Conservation (phyloP, 2,329 filamentous ascomycete genomes). For the Aureobasidium zeae region DNA sequence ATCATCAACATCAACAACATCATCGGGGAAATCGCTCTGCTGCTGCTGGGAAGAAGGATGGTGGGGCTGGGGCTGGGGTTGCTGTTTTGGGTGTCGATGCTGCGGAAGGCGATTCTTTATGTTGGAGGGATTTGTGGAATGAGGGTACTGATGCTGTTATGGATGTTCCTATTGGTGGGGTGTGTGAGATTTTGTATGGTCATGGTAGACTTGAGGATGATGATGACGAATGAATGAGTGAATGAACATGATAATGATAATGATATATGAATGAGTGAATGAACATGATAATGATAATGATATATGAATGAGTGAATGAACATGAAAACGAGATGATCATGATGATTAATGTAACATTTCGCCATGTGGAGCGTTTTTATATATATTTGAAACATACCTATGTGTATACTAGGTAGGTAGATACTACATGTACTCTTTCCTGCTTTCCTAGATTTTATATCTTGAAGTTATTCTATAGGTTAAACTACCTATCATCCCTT, state of each 20-base stretch:
- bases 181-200: conserved; percentile 90
- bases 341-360: no score
- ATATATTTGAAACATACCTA: no score
- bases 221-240: not conserved
- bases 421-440: no score
- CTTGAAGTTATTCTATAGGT: no score
- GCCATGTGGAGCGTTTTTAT: no score
- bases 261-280: not conserved
- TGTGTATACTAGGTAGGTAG: no score
- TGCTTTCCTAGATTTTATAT: no score
- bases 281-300: not conserved
- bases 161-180: conserved; percentile 89
- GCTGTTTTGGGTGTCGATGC: conserved; percentile 22
- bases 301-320: conserved; percentile 1
- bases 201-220: conserved; percentile 22
- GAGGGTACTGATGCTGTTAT: conserved; percentile 93
- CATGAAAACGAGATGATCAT: not conserved
- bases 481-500: no score
- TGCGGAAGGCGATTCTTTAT: conserved; percentile 37
- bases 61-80: no score
- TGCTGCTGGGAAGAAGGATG: conserved; percentile 23
- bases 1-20: not conserved
- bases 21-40: not conserved
- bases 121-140: conserved; percentile 82
- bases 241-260: conserved; percentile 2